Percentiles rank a stretch among this genome's conserved stretches.
Conservation (phyloP, 768 basidiomycete genomes). For the Lactarius vividus region DNA sequence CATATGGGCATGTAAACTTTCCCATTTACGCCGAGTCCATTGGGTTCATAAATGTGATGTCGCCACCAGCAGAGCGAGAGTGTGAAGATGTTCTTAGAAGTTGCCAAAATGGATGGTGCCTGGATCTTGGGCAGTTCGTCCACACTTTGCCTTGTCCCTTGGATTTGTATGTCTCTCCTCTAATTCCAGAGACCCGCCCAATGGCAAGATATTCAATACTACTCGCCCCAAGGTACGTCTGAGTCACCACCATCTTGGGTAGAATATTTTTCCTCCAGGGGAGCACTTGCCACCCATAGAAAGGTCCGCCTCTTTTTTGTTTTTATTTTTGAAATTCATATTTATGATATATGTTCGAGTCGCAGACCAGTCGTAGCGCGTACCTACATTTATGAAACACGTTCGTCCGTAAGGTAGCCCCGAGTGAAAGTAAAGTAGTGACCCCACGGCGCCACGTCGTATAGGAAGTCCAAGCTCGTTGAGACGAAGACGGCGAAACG, state of each 20-base stretch:
- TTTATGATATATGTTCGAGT: no score
- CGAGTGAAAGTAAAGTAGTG: no score
- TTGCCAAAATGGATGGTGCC: constrained; percentile 69
- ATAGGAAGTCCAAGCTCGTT: constrained; percentile 65
- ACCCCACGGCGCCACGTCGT: constrained; percentile 1
- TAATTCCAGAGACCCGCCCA: constrained; percentile 78
- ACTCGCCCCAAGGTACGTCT: constrained; percentile 66
- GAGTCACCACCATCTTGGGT: background rate
- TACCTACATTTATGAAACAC: no score
- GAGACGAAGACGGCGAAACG: constrained; percentile 71
- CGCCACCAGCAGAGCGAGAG: constrained; percentile 62
- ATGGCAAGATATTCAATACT: constrained; percentile 85
- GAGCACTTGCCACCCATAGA: constrained; percentile 83
- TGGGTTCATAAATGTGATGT: constrained; percentile 60
- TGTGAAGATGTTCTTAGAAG: constrained; percentile 74
- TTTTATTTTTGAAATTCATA: no score
- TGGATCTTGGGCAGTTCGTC: constrained; percentile 95
- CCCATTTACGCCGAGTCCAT: constrained; percentile 82
- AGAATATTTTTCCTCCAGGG: constrained; percentile 38
- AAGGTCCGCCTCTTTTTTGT: constrained; percentile 95
- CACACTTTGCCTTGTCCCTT: constrained; percentile 12
- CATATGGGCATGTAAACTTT: constrained; percentile 78
- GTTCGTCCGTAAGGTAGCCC: no score
- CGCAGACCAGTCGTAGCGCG: no score
- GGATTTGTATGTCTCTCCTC: background rate